Evolutionary conservation across 345 rosid species (phyloP).

Genomic region (Aurinia saxatilis): DNA sequence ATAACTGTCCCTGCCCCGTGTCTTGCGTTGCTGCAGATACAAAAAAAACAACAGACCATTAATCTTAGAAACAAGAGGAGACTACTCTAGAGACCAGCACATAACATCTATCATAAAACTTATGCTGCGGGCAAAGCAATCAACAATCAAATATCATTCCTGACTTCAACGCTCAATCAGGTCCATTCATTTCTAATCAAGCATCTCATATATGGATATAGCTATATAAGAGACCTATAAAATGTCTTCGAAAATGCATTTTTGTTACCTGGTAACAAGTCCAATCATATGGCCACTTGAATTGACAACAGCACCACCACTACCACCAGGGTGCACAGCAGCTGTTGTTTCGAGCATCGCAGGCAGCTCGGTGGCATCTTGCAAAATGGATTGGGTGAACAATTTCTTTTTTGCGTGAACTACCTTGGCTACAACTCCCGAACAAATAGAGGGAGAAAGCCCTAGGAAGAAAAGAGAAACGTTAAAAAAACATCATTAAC

Average conservation of each 20-base stretch:
- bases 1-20: constrained; percentile 82
- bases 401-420: constrained; percentile 44
- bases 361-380: constrained; percentile 35
- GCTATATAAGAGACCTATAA: background rate
- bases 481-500: background rate
- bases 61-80: constrained; percentile 2
- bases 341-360: constrained; percentile 97
- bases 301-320: constrained; percentile 91
- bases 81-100: background rate
- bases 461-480: constrained; percentile 36
- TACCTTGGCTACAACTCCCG: constrained; percentile 79
- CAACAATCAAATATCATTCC: background rate
- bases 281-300: constrained; percentile 76
- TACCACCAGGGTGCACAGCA: constrained; percentile 92
- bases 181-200: background rate
- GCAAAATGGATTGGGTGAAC: constrained; percentile 25
- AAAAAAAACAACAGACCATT: background rate
- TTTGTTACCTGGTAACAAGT: constrained; percentile 76
- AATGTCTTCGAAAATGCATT: background rate
- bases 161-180: background rate
- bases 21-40: constrained; percentile 69
- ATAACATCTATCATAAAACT: background rate
- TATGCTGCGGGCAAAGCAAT: background rate
- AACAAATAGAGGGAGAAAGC: constrained; percentile 68
- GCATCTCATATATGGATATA: background rate